phyloP scores from a whole-genome alignment of 2,329 filamentous ascomycete species.

The Aspergillus sp. region DNA sequence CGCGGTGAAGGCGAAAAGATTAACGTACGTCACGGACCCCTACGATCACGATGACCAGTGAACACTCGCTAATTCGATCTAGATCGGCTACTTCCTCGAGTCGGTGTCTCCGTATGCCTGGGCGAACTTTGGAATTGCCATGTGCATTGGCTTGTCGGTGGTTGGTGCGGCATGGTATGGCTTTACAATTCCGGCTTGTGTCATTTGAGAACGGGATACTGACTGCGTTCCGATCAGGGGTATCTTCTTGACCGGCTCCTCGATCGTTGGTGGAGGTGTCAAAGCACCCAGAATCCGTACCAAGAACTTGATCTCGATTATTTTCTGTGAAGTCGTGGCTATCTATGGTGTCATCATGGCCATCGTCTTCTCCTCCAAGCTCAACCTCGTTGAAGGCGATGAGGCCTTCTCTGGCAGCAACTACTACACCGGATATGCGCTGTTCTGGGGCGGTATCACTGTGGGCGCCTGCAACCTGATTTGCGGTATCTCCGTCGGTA shows the following conservation, averaged over 20 bases:
- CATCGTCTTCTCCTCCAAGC: constrained; percentile 93
- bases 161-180: constrained; percentile 92
- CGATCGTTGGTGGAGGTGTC: constrained; percentile 94
- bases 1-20: constrained; percentile 94
- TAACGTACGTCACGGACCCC: constrained; percentile 65
- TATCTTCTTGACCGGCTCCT: constrained; percentile 97
- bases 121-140: constrained; percentile 84
- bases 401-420: constrained; percentile 72
- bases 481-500: constrained; percentile 93
- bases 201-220: not conserved
- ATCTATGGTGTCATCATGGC: constrained; percentile 99
- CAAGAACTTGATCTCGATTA: constrained; percentile 99
- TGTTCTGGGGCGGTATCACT: constrained; percentile 95
- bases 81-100: constrained; percentile 93
- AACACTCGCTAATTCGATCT: constrained; percentile 27
- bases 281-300: constrained; percentile 96
- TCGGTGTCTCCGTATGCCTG: constrained; percentile 91
- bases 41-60: not conserved
- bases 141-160: constrained; percentile 95
- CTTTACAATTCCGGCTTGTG: not conserved
- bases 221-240: constrained; percentile 64
- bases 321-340: constrained; percentile 99
- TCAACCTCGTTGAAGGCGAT: constrained; percentile 66
- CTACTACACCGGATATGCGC: constrained; percentile 91
- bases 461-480: constrained; percentile 95